These are phyloP conservation scores for Tilletiaria anomala DNA, from an alignment of 1,284 basidiomycete species.

Conservation along the genomic window DNA sequence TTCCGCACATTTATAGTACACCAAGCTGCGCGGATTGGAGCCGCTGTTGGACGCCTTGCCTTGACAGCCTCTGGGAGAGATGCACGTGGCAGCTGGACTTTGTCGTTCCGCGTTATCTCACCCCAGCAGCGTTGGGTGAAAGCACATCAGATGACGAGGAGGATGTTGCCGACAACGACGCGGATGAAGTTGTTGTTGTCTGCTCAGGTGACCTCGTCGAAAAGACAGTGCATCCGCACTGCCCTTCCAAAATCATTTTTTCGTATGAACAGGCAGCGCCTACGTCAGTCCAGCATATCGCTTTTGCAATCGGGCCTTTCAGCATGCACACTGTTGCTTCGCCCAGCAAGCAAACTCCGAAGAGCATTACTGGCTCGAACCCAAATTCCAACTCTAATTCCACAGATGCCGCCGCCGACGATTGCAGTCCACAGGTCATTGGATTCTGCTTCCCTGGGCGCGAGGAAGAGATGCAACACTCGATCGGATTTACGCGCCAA, in stretches of 20 bases:
- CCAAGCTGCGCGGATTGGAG: conserved; percentile 78
- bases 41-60: conserved; percentile 90
- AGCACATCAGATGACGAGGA: conserved; percentile 1
- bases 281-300: conserved; percentile 87
- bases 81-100: conserved; percentile 98
- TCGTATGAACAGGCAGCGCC: conserved; percentile 74
- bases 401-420: conserved; percentile 40
- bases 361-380: conserved; percentile 1
- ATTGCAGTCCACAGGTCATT: conserved; percentile 56
- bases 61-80: conserved; percentile 88
- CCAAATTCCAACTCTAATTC: conserved; percentile 17
- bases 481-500: conserved; percentile 63
- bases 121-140: conserved; percentile 8
- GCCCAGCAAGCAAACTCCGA: background rate
- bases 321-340: conserved; percentile 4
- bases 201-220: conserved; percentile 64
- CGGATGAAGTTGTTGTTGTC: conserved; percentile 53
- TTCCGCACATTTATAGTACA: conserved; percentile 72
- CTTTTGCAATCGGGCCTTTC: conserved; percentile 89
- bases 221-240: conserved; percentile 69
- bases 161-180: conserved; percentile 27
- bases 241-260: conserved; percentile 86
- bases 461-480: conserved; percentile 54
- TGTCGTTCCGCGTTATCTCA: conserved; percentile 61
- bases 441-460: conserved; percentile 80